Evolutionary conservation across 2,329 filamentous ascomycete species (phyloP), one percentile per base, ranked within the genome.

Genomic region (Nigrospora osmanthi): DNA sequence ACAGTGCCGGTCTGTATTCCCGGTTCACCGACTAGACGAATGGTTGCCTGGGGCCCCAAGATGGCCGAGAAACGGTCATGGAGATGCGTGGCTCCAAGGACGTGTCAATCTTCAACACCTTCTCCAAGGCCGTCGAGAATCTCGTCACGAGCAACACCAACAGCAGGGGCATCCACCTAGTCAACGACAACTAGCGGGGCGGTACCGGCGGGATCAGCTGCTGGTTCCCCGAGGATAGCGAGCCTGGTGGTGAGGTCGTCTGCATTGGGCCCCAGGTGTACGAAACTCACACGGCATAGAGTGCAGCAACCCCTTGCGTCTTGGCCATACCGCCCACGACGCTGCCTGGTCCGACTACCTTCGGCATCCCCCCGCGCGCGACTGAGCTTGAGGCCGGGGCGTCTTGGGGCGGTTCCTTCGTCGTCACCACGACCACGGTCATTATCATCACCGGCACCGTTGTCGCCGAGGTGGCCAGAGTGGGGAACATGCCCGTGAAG

Each of bases 11-110:
- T 1, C 19, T 42, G 1, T 42, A 42, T 12, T 28, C 17, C 9
- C 36, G 34, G 30, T 42, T 42, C 33, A 36, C 36, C 14, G 12
- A 36, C 13, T 42, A 31, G 5, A 3, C 34, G 1, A 3, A 36
- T 71, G 57, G 56, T 13, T 79, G 75, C 53, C 59, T 76, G 4
- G 43, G 55, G 0, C 54, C 55, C 7, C 56, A 75, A 43, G 64
- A 70, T 53, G 80, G 76, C 60, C 75, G 79, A 60, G 35, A 57
- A 16, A 42, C 45, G 6, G 48, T 54, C 31, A 23, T 51, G 3
- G 47, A 55, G 37, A 45, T 56, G 11, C 46, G 40, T 7, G 50
- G 46, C 1, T 53, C 46, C 2, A 50, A 41, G 0, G 47, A 45
- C 11, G 47, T 58, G 2, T 44, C 30, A 4, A 43, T 58, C 5